Conservation (phyloP, 139 green algal species). For the Closterium sp. region DNA sequence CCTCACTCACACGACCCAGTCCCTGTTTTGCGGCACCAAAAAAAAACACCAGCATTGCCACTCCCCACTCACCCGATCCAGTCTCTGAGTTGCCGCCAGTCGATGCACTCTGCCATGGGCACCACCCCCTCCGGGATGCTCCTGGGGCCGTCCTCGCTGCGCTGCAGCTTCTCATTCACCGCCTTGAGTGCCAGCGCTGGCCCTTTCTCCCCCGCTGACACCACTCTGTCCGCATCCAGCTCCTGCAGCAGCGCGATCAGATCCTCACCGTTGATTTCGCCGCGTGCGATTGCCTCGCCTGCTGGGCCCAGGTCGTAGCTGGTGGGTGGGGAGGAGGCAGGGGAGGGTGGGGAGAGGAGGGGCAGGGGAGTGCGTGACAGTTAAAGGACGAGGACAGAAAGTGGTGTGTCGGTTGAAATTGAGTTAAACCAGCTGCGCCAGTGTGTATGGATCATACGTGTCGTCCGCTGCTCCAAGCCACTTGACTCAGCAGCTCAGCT, state of each 20-base stretch:
- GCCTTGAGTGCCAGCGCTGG: background rate
- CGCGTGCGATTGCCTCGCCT: slow-evolving; percentile 48
- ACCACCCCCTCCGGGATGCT: slow-evolving; percentile 2
- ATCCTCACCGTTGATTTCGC: slow-evolving; percentile 70
- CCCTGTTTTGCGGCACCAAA: too few species aligned
- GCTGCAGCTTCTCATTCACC: slow-evolving; percentile 1
- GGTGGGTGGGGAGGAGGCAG: background rate
- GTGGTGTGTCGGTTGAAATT: background rate
- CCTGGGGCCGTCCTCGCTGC: background rate
- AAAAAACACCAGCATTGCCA: background rate
- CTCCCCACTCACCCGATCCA: slow-evolving; percentile 37
- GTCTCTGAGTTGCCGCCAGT: slow-evolving; percentile 19
- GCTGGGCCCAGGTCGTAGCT: slow-evolving; percentile 82
- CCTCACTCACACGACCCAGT: too few species aligned
- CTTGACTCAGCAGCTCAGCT: background rate
- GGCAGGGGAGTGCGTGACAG: background rate
- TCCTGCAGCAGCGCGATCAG: slow-evolving; percentile 35
- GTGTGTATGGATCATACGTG: background rate
- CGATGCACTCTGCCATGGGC: slow-evolving; percentile 22
- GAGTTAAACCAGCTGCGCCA: background rate
- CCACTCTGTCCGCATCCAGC: slow-evolving; percentile 70
- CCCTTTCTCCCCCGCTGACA: slow-evolving; percentile 55
- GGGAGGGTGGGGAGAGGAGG: background rate
- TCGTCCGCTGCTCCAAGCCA: background rate
- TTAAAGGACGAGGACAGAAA: too few species aligned